phyloP scores from a whole-genome alignment of 2,329 filamentous ascomycete genomes.

The Tolypocladium nubicola region DNA sequence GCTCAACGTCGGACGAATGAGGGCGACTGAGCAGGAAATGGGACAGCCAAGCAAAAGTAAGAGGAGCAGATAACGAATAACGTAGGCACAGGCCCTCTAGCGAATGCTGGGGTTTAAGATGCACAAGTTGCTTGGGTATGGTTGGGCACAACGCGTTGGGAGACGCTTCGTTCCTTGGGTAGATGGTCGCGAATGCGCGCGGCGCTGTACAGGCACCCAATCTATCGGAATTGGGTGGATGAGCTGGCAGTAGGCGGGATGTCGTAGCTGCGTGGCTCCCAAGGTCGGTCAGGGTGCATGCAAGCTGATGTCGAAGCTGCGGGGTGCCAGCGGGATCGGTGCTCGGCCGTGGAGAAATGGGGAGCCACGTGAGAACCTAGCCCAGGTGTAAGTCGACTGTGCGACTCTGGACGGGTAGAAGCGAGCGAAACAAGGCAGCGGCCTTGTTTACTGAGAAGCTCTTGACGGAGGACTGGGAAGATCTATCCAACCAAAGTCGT shows the following conservation, averaged over 20 bases:
- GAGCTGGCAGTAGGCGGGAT: constrained; percentile 45
- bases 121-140: constrained; percentile 22
- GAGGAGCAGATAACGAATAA: constrained; percentile 11
- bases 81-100: constrained; percentile 12
- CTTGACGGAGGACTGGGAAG: constrained; percentile 13
- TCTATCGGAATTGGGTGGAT: constrained; percentile 50
- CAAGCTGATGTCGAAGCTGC: constrained; percentile 37
- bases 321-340: constrained; percentile 18
- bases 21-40: constrained; percentile 4
- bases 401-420: constrained; percentile 7
- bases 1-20: constrained; percentile 8
- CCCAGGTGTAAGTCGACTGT: constrained; percentile 1
- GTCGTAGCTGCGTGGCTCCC: constrained; percentile 37
- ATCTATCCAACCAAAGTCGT: constrained; percentile 25
- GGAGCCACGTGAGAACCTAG: constrained; percentile 32
- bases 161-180: constrained; percentile 26
- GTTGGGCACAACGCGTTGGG: constrained; percentile 35
- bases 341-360: constrained; percentile 21
- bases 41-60: constrained; percentile 5
- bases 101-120: constrained; percentile 20
- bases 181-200: constrained; percentile 29
- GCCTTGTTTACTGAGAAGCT: constrained; percentile 11
- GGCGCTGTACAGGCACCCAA: constrained; percentile 35
- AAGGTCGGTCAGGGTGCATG: constrained; percentile 48
- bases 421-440: constrained; percentile 11